Evolutionary conservation across 1,284 basidiomycete genomes (phyloP).

Genomic region (Rugosomyces carneus): DNA sequence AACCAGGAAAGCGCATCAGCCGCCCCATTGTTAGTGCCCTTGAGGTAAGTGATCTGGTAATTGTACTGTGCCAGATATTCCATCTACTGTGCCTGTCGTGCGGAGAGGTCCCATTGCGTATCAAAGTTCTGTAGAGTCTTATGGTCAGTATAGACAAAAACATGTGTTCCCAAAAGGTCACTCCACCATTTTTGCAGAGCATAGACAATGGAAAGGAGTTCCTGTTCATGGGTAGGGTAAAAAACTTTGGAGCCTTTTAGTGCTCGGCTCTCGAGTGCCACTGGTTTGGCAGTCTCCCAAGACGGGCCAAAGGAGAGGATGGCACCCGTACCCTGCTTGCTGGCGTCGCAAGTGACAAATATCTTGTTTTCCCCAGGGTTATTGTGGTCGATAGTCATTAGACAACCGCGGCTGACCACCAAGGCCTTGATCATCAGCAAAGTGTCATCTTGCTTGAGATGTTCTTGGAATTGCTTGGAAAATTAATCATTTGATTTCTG

Average conservation of each 20-base stretch:
- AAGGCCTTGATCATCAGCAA: no score
- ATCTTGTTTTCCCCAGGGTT: constrained; percentile 24
- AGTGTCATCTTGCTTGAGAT: no score
- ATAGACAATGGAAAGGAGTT: constrained; percentile 28
- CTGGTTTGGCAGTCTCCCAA: constrained; percentile 25
- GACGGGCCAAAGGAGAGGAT: constrained; percentile 26
- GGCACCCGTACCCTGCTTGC: constrained; percentile 25
- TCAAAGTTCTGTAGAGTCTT: constrained; percentile 23
- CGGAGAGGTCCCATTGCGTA: constrained; percentile 15
- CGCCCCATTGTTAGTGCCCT: constrained; percentile 20
- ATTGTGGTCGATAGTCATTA: constrained; percentile 28
- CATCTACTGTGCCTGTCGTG: constrained; percentile 21
- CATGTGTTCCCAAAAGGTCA: neutral
- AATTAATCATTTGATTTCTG: no score
- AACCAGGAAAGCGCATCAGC: no score
- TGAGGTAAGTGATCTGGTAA: constrained; percentile 23
- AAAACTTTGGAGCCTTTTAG: constrained; percentile 23
- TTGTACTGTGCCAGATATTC: constrained; percentile 26
- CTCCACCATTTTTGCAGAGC: constrained; percentile 29
- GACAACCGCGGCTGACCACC: constrained; percentile 16
- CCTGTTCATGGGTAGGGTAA: constrained; percentile 33
- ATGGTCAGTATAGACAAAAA: neutral
- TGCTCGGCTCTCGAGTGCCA: constrained; percentile 23
- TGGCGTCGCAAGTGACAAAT: constrained; percentile 32
- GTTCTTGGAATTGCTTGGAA: no score